phyloP scores from a whole-genome alignment of 2,329 filamentous ascomycete genomes.

The Cadophora luteo-olivacea region DNA sequence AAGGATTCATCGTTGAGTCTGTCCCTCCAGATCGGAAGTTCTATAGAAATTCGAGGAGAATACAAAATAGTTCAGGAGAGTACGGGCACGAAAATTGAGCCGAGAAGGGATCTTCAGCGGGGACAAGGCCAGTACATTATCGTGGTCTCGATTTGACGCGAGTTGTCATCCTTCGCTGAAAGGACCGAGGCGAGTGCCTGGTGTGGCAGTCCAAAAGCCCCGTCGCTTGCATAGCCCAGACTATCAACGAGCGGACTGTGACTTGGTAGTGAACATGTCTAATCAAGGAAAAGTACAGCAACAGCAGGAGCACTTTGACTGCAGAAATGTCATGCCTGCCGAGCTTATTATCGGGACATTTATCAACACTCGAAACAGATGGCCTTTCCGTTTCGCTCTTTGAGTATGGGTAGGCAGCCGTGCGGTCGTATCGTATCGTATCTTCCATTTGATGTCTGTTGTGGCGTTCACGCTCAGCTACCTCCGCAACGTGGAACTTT shows the following conservation, averaged over 20 bases:
- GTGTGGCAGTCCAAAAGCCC: neutral
- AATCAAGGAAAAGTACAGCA: neutral
- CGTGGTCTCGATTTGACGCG: neutral
- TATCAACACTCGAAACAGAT: conserved; percentile 4
- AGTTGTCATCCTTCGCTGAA: neutral
- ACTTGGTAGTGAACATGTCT: neutral
- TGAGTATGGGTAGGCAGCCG: neutral
- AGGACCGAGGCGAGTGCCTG: conserved; percentile 2
- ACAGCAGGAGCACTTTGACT: neutral
- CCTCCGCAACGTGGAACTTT: neutral
- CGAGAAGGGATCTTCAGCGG: neutral
- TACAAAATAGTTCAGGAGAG: neutral
- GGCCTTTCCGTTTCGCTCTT: conserved; percentile 1
- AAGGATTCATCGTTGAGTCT: neutral
- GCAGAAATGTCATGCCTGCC: neutral
- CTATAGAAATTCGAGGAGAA: neutral
- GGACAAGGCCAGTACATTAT: neutral
- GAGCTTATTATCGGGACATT: neutral
- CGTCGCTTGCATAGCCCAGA: neutral
- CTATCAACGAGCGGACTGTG: neutral
- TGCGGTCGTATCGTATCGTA: neutral
- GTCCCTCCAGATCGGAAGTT: neutral
- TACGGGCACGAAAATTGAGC: neutral
- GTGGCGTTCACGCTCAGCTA: conserved; percentile 4
- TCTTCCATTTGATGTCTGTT: neutral